Percentiles rank a stretch among this genome's conserved stretches.
phyloP scores from a whole-genome alignment of 345 rosid genomes.

The Ceriops zippeliana region DNA sequence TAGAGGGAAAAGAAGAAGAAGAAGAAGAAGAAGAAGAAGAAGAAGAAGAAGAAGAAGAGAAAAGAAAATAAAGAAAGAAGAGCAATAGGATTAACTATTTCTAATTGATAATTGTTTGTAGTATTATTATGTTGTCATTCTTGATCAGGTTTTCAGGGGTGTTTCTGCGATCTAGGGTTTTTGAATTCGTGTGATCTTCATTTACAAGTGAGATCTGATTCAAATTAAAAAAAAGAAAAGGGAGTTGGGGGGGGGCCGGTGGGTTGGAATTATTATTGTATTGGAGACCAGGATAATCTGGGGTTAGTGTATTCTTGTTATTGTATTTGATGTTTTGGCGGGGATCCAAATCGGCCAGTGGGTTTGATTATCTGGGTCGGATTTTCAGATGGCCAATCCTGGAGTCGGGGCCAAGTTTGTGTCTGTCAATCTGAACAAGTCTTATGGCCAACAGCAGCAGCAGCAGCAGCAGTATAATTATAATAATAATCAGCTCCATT shows the following conservation, averaged over 20 bases:
- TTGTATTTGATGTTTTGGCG: conserved; percentile 59
- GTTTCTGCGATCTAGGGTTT: conserved; percentile 10
- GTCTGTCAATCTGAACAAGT: conserved; percentile 84
- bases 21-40: too few relatives aligned
- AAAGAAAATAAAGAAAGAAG: too few relatives aligned
- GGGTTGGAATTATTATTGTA: background rate
- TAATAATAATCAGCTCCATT: conserved; percentile 30
- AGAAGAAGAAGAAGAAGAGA: too few relatives aligned
- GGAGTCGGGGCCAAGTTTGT: conserved; percentile 75
- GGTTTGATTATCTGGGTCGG: conserved; percentile 29
- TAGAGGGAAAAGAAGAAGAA: background rate
- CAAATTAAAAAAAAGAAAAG: background rate
- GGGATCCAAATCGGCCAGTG: conserved; percentile 49
- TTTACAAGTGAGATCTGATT: conserved; percentile 13
- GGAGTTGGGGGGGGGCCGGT: too few relatives aligned
- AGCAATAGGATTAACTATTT: background rate
- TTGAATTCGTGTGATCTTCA: background rate
- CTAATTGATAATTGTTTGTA: too few relatives aligned
- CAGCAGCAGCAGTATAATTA: conserved; percentile 42
- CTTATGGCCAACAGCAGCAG: conserved; percentile 67
- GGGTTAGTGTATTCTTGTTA: conserved; percentile 5
- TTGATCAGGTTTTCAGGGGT: conserved; percentile 17
- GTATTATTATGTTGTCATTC: background rate
- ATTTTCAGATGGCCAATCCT: conserved; percentile 81
- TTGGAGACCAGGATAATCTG: background rate